Conservation (phyloP, 1,284 basidiomycete species). For the Irpex lacteus region DNA sequence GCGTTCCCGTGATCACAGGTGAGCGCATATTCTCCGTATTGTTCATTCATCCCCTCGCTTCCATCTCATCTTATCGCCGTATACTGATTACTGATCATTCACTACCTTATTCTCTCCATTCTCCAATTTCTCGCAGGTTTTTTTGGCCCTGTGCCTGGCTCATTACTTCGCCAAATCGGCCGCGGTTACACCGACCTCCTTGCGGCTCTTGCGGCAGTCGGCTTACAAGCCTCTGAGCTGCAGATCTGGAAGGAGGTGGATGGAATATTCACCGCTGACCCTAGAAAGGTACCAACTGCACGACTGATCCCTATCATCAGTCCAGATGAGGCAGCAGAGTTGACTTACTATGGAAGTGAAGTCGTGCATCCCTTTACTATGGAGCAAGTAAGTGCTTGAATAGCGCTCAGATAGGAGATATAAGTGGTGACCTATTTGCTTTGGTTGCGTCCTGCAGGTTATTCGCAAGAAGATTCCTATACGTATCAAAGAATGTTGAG, state of each 20-base stretch:
- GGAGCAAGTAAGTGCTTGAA: slow-evolving; percentile 73
- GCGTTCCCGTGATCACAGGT: slow-evolving; percentile 92
- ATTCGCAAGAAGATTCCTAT: slow-evolving; percentile 93
- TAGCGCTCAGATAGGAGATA: neutral
- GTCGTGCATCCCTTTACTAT: slow-evolving; percentile 99
- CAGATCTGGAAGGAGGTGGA: slow-evolving; percentile 99
- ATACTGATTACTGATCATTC: no score
- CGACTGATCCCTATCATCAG: slow-evolving; percentile 93
- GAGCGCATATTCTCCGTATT: slow-evolving; percentile 12
- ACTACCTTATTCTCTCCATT: neutral
- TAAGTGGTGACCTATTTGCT: neutral
- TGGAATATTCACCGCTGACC: slow-evolving; percentile 99
- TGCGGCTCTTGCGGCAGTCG: slow-evolving; percentile 90
- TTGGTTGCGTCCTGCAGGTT: slow-evolving; percentile 47
- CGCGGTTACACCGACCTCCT: slow-evolving; percentile 97
- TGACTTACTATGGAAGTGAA: slow-evolving; percentile 98
- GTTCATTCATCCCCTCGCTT: neutral
- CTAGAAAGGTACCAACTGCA: slow-evolving; percentile 92
- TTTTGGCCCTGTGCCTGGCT: slow-evolving; percentile 96
- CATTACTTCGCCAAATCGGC: slow-evolving; percentile 89
- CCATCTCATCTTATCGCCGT: slow-evolving; percentile 4
- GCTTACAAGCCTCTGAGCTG: slow-evolving; percentile 84
- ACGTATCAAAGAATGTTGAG: slow-evolving; percentile 97
- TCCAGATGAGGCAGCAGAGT: slow-evolving; percentile 96
- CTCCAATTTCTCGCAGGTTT: slow-evolving; percentile 56